Evolutionary conservation across 305 asterid genomes (phyloP), one percentile per base, ranked within the genome.

Genomic region (Withania somnifera): DNA sequence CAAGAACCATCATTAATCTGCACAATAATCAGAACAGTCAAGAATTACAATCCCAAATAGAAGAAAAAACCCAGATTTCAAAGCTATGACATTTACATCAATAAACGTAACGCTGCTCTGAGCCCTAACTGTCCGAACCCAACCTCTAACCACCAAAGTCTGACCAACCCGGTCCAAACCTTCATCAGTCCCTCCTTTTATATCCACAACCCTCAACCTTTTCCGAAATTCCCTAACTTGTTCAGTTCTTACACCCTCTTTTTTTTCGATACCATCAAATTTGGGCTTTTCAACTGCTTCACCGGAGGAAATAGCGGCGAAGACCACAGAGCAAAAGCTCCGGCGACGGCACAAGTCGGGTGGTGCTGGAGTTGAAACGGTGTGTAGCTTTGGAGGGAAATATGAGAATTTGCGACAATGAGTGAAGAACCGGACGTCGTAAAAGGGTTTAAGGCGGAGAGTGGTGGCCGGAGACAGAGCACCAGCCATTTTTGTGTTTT

Each of bases 1-100:
- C 99, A 94, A 26, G 99, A 96, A 51, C 99, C 99, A 88, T 96
- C 99, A 82, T 96, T 96, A 68, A 96, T 93, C 99, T 96, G 86
- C 60, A 83, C 84, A 87, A 51, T 81, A 36, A 79, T 38, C 83
- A 86, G 52, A 75, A 58, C 56, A 85, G 77, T 19, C 20, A 34
- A 53, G 47, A 47, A 15, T 34, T 14, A 54, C 66, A 26, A 73
- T 14, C 54, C 63, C 19, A 58, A 76, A n/a, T 7, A 19, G 15
- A 83, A 83, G 76, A 28, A 45, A 51, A 45, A 77, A 57, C 9
- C 36, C 53, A 67, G 38, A 82, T 76, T 61, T 73, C 57, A 69
- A 38, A 61, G 50, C 17, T 40, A 57, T 54, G 40, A 4, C 15
- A 56, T 61, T 75, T 36, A 93, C 98, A 92, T 92, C 98, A 38